A percentile compares a stretch with the other conserved stretches of the same genome.
phyloP scores from a whole-genome alignment of 495 filamentous ascomycete species.

The Hypoxylon subgilvum region DNA sequence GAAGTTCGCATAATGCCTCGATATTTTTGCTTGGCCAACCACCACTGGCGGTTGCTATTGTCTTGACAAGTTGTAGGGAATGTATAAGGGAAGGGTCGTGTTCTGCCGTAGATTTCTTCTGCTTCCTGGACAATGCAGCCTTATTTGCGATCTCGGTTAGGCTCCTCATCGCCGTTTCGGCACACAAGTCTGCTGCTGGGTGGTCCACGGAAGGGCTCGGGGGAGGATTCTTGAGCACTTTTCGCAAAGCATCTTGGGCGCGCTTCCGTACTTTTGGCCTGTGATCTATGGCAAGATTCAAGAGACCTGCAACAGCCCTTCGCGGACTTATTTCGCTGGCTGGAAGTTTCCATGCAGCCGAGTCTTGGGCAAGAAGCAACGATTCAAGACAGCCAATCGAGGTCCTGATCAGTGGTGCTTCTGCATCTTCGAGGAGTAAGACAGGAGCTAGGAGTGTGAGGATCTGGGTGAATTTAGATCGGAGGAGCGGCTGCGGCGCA shows the following conservation, averaged over 20 bases:
- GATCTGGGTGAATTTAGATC: slow-evolving; percentile 92
- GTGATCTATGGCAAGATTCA: slow-evolving; percentile 82
- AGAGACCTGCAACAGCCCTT: slow-evolving; percentile 82
- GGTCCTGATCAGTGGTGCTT: slow-evolving; percentile 82
- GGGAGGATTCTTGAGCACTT: slow-evolving; percentile 80
- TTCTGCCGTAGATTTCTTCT: slow-evolving; percentile 66
- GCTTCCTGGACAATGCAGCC: slow-evolving; percentile 65
- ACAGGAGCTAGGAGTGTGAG: slow-evolving; percentile 84
- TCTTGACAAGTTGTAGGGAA: slow-evolving; percentile 87
- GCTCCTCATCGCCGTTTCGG: slow-evolving; percentile 80
- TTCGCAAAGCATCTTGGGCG: slow-evolving; percentile 85
- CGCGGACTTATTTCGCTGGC: slow-evolving; percentile 86
- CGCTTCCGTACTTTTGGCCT: slow-evolving; percentile 94
- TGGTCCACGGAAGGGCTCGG: slow-evolving; percentile 91
- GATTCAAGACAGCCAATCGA: slow-evolving; percentile 94
- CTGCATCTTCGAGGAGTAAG: slow-evolving; percentile 77
- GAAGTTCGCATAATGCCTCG: slow-evolving; percentile 83
- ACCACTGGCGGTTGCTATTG: slow-evolving; percentile 79
- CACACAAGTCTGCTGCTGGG: slow-evolving; percentile 93
- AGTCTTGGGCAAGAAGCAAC: slow-evolving; percentile 85
- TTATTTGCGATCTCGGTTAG: slow-evolving; percentile 70
- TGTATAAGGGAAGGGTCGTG: slow-evolving; percentile 88
- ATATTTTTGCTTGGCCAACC: slow-evolving; percentile 98
- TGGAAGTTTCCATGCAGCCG: slow-evolving; percentile 81
- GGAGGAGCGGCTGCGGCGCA: slow-evolving; percentile 81